Evolutionary conservation across 2,329 filamentous ascomycete genomes (phyloP).

Genomic region (Penicillium thymicola): DNA sequence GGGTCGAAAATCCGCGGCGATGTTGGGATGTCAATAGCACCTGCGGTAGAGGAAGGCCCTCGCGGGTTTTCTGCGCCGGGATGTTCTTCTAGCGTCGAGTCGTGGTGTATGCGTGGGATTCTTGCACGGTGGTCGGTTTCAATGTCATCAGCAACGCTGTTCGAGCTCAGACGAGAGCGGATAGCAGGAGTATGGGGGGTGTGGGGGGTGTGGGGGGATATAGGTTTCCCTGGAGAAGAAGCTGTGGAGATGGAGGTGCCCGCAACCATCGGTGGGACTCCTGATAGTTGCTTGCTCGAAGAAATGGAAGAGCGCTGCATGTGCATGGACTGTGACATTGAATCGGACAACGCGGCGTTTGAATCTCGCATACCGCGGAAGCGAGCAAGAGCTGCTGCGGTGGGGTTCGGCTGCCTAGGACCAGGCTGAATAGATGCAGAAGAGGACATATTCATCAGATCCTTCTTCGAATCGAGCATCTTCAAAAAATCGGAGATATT

Average conservation of each 20-base stretch:
- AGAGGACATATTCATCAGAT: conserved; percentile 67
- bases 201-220: conserved; percentile 87
- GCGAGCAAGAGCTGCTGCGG: conserved; percentile 74
- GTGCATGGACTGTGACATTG: conserved; percentile 84
- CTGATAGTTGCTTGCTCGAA: conserved; percentile 68
- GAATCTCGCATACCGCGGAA: conserved; percentile 89
- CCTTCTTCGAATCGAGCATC: conserved; percentile 80
- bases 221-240: conserved; percentile 83
- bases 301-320: conserved; percentile 79
- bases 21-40: conserved; percentile 49
- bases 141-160: conserved; percentile 73
- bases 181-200: conserved; percentile 93
- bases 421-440: conserved; percentile 60
- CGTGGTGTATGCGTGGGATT: conserved; percentile 29
- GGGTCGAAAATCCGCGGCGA: conserved; percentile 44
- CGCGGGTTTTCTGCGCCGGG: conserved; percentile 34
- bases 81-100: conserved; percentile 38
- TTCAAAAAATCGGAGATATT: conserved; percentile 93
- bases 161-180: conserved; percentile 87
- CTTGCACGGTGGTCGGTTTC: conserved; percentile 37
- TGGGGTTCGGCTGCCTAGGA: conserved; percentile 72
- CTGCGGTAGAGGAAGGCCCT: conserved; percentile 36
- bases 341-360: conserved; percentile 84
- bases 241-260: conserved; percentile 75
- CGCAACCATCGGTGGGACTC: conserved; percentile 58